Evolutionary conservation across 257 asterid genomes (phyloP).

Genomic region (Nicotiana knightiana): DNA sequence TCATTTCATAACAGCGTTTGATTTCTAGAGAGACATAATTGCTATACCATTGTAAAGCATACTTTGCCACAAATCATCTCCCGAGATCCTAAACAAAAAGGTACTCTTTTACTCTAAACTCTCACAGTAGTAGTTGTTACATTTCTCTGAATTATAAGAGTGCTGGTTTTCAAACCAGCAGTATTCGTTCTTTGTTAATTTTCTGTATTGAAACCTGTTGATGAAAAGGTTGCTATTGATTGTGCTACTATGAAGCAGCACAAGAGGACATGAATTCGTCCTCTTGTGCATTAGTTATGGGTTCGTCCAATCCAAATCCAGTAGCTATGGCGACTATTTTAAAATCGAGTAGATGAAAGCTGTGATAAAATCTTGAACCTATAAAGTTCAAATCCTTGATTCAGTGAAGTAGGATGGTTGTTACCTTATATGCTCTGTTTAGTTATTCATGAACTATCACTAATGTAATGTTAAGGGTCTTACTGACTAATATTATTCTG

Average conservation of each 20-base stretch:
- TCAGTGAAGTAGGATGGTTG: neutral
- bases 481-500: neutral
- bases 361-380: neutral
- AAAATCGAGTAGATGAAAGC: neutral
- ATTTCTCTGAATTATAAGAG: neutral
- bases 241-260: neutral
- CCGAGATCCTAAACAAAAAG: neutral
- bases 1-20: neutral
- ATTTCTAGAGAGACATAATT: neutral
- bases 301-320: neutral
- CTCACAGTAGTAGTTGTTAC: neutral
- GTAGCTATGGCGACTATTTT: neutral
- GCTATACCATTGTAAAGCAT: neutral
- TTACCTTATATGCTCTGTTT: conserved; percentile 1
- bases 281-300: neutral
- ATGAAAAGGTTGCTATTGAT: neutral
- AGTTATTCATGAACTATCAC: neutral
- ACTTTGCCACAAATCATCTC: conserved; percentile 6
- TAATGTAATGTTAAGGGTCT: neutral
- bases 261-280: neutral
- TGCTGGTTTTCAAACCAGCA: neutral
- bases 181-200: neutral
- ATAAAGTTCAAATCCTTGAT: neutral
- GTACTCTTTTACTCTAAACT: neutral
- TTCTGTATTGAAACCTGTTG: conserved; percentile 10